phyloP scores from a whole-genome alignment of 768 basidiomycete genomes.

The Amanita molliuscula region DNA sequence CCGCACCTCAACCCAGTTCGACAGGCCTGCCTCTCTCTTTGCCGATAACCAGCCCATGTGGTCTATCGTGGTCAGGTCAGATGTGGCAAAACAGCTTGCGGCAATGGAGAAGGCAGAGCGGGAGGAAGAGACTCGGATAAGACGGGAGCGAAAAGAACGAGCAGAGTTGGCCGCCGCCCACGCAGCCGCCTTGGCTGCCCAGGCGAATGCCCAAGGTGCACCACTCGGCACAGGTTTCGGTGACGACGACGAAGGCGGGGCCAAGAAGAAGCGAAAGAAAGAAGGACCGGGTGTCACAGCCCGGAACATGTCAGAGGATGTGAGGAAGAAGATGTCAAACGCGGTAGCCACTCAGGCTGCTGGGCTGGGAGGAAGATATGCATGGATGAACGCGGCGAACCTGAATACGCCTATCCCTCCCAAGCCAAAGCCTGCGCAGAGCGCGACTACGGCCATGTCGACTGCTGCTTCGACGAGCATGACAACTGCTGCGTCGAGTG shows the following conservation, averaged over 20 bases:
- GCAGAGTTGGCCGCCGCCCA: slow-evolving; percentile 64
- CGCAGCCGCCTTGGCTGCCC: slow-evolving; percentile 50
- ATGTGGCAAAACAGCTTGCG: slow-evolving; percentile 69
- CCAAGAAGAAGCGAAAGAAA: slow-evolving; percentile 76
- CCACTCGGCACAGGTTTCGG: slow-evolving; percentile 13
- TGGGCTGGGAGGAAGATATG: slow-evolving; percentile 73
- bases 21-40: slow-evolving; percentile 56
- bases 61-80: slow-evolving; percentile 65
- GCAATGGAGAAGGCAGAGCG: slow-evolving; percentile 70
- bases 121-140: slow-evolving; percentile 70
- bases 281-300: slow-evolving; percentile 80
- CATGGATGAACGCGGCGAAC: slow-evolving; percentile 77
- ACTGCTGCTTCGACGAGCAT: slow-evolving; percentile 18
- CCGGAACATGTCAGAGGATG: slow-evolving; percentile 85
- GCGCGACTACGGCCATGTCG: slow-evolving; percentile 21
- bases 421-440: slow-evolving; percentile 23
- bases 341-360: slow-evolving; percentile 83
- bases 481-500: slow-evolving; percentile 14
- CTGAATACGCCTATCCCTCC: slow-evolving; percentile 22
- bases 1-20: slow-evolving; percentile 61
- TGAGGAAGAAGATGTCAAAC: slow-evolving; percentile 87
- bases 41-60: slow-evolving; percentile 71
- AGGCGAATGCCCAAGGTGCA: slow-evolving; percentile 29
- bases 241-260: slow-evolving; percentile 34
- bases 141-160: slow-evolving; percentile 72